Conservation (phyloP, 768 basidiomycete genomes). For the Sporobolomyces phaffii region DNA sequence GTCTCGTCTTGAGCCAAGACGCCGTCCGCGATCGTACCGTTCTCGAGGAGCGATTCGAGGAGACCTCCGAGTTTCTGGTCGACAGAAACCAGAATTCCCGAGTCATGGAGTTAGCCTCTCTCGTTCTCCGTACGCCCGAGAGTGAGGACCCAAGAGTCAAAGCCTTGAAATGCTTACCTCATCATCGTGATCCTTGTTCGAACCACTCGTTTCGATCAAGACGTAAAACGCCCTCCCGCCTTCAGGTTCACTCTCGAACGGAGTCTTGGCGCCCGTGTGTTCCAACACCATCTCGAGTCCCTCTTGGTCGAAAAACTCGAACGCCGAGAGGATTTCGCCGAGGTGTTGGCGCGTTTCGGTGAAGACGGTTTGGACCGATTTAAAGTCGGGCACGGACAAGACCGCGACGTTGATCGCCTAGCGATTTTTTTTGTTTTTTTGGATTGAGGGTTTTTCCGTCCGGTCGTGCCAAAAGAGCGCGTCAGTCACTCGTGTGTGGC, state of each 20-base stretch:
- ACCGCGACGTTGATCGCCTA: conserved; percentile 83
- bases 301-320: conserved; percentile 88
- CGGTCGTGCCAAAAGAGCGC: too few relatives aligned
- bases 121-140: too few relatives aligned
- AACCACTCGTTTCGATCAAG: conserved; percentile 88
- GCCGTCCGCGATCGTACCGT: conserved; percentile 75
- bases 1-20: conserved; percentile 83
- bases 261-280: conserved; percentile 64
- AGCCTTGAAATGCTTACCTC: conserved; percentile 67
- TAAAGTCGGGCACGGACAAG: conserved; percentile 77
- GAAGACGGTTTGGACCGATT: conserved; percentile 78
- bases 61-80: conserved; percentile 74
- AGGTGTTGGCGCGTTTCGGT: conserved; percentile 70
- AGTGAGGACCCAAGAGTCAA: too few relatives aligned
- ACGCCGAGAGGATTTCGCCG: conserved; percentile 92
- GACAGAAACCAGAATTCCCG: background rate
- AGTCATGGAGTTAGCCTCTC: too few relatives aligned
- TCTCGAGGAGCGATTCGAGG: conserved; percentile 68
- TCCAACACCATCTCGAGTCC: conserved; percentile 65
- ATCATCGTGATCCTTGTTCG: conserved; percentile 84
- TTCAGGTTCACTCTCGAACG: conserved; percentile 66
- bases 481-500: too few relatives aligned
- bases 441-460: too few relatives aligned
- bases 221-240: conserved; percentile 78
- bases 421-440: too few relatives aligned